phyloP scores from a whole-genome alignment of 1,284 basidiomycete species.

The Melampsora americana region DNA sequence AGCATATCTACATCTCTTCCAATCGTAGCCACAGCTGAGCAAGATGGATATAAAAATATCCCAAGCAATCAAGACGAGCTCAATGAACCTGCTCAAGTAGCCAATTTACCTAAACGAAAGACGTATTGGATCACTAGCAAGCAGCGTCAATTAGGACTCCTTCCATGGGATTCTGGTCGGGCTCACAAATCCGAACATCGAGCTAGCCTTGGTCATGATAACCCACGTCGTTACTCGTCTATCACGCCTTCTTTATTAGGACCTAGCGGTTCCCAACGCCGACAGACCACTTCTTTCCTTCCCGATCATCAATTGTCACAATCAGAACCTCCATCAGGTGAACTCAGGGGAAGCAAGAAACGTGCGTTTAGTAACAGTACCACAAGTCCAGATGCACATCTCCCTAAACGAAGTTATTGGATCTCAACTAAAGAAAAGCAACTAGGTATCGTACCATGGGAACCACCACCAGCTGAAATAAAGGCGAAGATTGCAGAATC shows the following conservation, averaged over 20 bases:
- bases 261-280: conserved; percentile 5
- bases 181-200: not conserved
- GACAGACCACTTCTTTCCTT: not conserved
- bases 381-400: not conserved
- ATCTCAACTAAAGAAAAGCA: conserved; percentile 37
- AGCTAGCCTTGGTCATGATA: not conserved
- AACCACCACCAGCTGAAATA: not conserved
- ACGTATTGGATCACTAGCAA: conserved; percentile 43
- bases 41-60: not conserved
- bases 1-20: not conserved
- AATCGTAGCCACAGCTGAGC: not conserved
- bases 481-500: not conserved
- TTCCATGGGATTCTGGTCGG: conserved; percentile 25
- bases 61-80: not conserved
- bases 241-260: conserved; percentile 23
- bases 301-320: too few relatives aligned
- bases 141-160: conserved; percentile 21
- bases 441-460: conserved; percentile 30
- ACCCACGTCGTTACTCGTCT: conserved; percentile 16
- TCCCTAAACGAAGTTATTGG: conserved; percentile 24
- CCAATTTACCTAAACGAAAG: conserved; percentile 9
- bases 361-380: not conserved
- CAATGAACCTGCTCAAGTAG: not conserved
- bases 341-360: not conserved
- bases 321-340: too few relatives aligned